Evolutionary conservation across 495 filamentous ascomycete genomes (phyloP), one percentile per base, ranked within the genome.

Genomic region (Lasiosphaeriaceae sp.): DNA sequence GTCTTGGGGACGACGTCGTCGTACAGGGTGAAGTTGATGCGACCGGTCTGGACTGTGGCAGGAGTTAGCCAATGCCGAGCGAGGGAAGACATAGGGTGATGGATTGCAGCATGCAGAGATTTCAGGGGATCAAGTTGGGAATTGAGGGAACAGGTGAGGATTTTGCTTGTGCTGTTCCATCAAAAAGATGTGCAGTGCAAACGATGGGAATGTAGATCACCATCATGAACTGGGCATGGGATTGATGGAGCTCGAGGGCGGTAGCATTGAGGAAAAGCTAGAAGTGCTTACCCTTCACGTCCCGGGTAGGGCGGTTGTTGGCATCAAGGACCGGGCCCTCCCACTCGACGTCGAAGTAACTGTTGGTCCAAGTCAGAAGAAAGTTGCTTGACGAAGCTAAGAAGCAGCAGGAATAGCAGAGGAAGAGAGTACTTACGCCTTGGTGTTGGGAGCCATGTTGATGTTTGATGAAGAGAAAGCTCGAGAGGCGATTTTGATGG

Each of bases 11-110:
- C 91, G 20, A 84, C 80, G 58, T 88, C 80, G 68, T 96, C 86
- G 82, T 82, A 96, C 72, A 98, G 90, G 66, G 82, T 84, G 82
- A 98, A 93, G 77, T 85, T 87, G 81, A 97, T 86, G 66, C 90
- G 89, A 66, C 87, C 90, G 47, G 65, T 70, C 72, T 92, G 90
- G 50, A 71, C 90, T 94, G 69, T 61, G 65, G 52, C 14, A 54
- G 41, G 24, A 35, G 60, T 62, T 58, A 69, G 62, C 54, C 17
- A 48, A 46, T 35, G 23, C 35, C 17, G 21, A 50, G 29, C 43
- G 45, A 41, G 34, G 37, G 21, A 54, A 31, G 19, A 35, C n/a
- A 37, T n/a, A 39, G n/a, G 22, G 20, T 17, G 52, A 46, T 34
- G 23, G 35, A 5, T 9, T 43, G 22, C 12, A 55, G 35, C 26